Conservation (phyloP, 2,329 filamentous ascomycete species). For the Neoarthrinium moseri region DNA sequence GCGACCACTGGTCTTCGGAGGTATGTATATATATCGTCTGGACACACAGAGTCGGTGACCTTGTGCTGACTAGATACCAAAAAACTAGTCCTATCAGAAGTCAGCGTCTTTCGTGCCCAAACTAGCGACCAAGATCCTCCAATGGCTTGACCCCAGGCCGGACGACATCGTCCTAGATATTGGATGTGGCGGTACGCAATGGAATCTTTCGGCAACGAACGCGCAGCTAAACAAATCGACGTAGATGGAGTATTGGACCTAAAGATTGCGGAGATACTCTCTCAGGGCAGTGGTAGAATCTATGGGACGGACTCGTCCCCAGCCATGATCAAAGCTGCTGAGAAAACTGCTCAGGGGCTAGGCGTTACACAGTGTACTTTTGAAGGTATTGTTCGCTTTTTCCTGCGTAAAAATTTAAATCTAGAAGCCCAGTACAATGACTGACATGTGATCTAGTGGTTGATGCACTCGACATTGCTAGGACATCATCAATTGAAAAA, state of each 20-base stretch:
- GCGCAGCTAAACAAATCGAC: not conserved
- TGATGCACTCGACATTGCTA: slow-evolving; percentile 41
- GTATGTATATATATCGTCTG: slow-evolving; percentile 16
- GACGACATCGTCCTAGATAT: slow-evolving; percentile 61
- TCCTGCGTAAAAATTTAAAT: not conserved
- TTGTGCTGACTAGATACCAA: not conserved
- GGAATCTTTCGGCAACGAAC: not conserved
- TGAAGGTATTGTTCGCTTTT: slow-evolving; percentile 31
- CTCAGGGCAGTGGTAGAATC: slow-evolving; percentile 45
- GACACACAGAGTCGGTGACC: not conserved
- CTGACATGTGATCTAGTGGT: slow-evolving; percentile 33
- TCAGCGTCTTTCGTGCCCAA: slow-evolving; percentile 65
- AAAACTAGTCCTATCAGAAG: slow-evolving; percentile 53
- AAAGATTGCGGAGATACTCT: slow-evolving; percentile 47
- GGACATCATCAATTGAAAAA: slow-evolving; percentile 32
- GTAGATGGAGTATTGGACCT: slow-evolving; percentile 58
- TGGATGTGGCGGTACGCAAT: slow-evolving; percentile 57
- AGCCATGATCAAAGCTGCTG: slow-evolving; percentile 56
- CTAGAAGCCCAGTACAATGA: too few species aligned
- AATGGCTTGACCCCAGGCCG: slow-evolving; percentile 57
- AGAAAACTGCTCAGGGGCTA: slow-evolving; percentile 35
- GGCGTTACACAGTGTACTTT: slow-evolving; percentile 38
- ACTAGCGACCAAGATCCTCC: slow-evolving; percentile 55
- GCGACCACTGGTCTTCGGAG: slow-evolving; percentile 41
- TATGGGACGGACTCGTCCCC: slow-evolving; percentile 59